Evolutionary conservation across 2,329 filamentous ascomycete genomes (phyloP).

Genomic region (Trichoderma breve): DNA sequence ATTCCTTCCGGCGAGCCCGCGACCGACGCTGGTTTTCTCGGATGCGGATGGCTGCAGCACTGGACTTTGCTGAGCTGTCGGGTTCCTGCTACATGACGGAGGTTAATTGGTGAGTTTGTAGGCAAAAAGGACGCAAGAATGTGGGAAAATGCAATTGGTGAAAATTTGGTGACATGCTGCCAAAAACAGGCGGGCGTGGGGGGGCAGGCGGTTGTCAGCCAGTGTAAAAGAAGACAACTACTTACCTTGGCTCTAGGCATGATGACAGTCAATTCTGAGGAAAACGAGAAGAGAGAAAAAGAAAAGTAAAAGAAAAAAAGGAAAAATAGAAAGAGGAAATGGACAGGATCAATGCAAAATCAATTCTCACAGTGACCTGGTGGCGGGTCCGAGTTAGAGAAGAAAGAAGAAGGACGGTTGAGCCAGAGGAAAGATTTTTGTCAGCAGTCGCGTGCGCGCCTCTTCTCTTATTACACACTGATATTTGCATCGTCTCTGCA

Average conservation of each 20-base stretch:
- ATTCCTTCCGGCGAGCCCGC: constrained; percentile 50
- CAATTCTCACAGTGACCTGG: neutral
- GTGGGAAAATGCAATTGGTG: neutral
- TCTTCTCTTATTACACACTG: neutral
- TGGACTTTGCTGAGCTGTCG: constrained; percentile 26
- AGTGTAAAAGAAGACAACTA: constrained; percentile 2
- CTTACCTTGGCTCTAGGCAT: constrained; percentile 28
- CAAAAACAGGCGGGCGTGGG: constrained; percentile 6
- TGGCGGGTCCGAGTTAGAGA: neutral
- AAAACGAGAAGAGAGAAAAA: neutral
- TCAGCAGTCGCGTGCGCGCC: constrained; percentile 18
- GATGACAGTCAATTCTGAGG: neutral
- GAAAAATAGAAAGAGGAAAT: neutral
- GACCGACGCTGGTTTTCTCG: constrained; percentile 55
- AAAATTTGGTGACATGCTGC: constrained; percentile 18
- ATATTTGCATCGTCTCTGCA: neutral
- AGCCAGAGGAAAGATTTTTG: constrained; percentile 9
- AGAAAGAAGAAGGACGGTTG: neutral
- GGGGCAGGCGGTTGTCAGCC: neutral
- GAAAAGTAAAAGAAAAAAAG: neutral
- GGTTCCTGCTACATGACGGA: constrained; percentile 5
- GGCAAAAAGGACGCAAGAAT: neutral
- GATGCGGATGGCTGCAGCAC: constrained; percentile 39
- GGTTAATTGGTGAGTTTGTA: neutral
- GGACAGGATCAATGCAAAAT: neutral